Base-by-base conservation (phyloP, 192 early-diverging fungal genomes). In the Linnemannia hyalina region DNA sequence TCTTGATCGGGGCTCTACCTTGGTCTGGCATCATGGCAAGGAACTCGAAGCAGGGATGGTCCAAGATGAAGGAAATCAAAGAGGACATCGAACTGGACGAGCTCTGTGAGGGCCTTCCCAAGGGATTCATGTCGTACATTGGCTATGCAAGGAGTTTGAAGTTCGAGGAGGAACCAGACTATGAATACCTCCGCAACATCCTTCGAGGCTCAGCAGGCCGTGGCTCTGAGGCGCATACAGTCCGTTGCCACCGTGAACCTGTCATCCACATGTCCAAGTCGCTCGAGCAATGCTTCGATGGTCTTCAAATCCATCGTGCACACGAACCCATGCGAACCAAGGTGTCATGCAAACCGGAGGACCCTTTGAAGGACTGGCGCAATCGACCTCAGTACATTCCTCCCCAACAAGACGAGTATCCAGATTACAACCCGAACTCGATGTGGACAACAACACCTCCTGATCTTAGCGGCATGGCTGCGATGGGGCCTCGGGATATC, bases 1-100 rank as follows among this genome's bases (percentile, higher is more conserved):
- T 97, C 55, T 74, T 96, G 38, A 87, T 93, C 47, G 95, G 96
- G 6, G 86, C 85, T 16, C 88, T 97, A 23, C 96, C 97, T 47
- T 97, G 97, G 97, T 93, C 96, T 73, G 97, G 97, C 0, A 89
- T 97, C 35, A 93, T 95, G 79, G 97, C 97, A 7, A 90, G 93
- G 32, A 96, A 93, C 57, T 95, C 96, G 73, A 91, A 92, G 70
- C 92, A 95, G 82, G 97, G 97, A 26, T 97, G 97, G 92, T 95
- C 96, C 63, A 95, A 95, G 82, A 97, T 97, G 93, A 91, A 92
- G 22, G 94, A 95, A 78, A 95, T 94, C 82, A 97, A 97, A 75
- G 93, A 95, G 73, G 93, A 93, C 6, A 93, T 90, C 1, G 87
- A 89, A n/a, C 88, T 97, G 57, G 89, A 93, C 35, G 96, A 96